phyloP scores from a whole-genome alignment of 2,329 filamentous ascomycete species.

The Saccharata proteae region DNA sequence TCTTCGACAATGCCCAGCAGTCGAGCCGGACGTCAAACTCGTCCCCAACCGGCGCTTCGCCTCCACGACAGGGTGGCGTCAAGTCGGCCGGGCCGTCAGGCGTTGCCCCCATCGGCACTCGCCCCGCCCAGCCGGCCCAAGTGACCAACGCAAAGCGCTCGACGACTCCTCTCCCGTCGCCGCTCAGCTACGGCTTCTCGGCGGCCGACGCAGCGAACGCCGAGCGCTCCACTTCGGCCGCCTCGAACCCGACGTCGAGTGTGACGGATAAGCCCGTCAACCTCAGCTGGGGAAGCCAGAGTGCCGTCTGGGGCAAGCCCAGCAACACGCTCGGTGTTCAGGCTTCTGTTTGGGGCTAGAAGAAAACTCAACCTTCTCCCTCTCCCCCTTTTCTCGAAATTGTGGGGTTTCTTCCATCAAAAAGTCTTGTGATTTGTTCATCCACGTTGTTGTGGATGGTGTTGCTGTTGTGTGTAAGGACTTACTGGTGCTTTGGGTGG shows the following conservation, averaged over 20 bases:
- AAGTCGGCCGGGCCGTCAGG: constrained; percentile 46
- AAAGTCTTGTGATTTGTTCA: too few relatives aligned
- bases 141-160: constrained; percentile 61
- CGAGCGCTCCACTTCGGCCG: constrained; percentile 45
- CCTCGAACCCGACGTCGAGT: constrained; percentile 43
- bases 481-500: too few relatives aligned
- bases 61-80: constrained; percentile 51
- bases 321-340: constrained; percentile 74
- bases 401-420: too few relatives aligned
- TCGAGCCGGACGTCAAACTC: constrained; percentile 72
- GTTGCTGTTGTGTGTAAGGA: too few relatives aligned
- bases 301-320: constrained; percentile 67
- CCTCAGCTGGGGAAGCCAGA: constrained; percentile 63
- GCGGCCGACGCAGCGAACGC: constrained; percentile 40
- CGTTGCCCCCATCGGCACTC: constrained; percentile 88
- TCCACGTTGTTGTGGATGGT: too few relatives aligned
- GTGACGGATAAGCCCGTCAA: constrained; percentile 30
- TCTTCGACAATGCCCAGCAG: constrained; percentile 45
- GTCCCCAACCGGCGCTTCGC: constrained; percentile 64
- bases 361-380: too few relatives aligned
- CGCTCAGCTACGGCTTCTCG: constrained; percentile 62
- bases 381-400: too few relatives aligned
- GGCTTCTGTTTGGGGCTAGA: constrained; percentile 86
- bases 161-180: constrained; percentile 85
- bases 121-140: constrained; percentile 52